Conservation (phyloP, 495 filamentous ascomycete species). For the Lasiosphaeria ovina region DNA sequence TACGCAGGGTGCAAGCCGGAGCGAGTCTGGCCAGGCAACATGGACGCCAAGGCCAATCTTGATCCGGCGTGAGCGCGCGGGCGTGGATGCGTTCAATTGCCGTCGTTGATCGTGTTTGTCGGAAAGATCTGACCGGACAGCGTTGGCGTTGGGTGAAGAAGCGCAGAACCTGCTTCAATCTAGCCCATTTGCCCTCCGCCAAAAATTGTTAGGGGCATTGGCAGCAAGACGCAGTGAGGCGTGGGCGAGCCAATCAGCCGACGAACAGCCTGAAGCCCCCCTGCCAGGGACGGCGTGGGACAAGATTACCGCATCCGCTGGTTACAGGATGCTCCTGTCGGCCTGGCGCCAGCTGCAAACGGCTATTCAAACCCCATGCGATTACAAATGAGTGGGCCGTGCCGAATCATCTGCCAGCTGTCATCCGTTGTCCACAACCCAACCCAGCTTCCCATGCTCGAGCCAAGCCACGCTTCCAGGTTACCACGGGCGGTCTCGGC, state of each 20-base stretch:
- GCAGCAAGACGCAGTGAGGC: neutral
- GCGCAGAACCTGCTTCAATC: neutral
- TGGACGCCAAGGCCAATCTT: neutral
- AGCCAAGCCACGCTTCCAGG: too few relatives aligned
- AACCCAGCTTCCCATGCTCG: too few relatives aligned
- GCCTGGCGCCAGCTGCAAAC: too few relatives aligned
- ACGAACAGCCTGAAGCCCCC: neutral
- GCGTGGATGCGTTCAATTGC: constrained; percentile 2
- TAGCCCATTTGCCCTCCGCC: neutral
- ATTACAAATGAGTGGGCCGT: too few relatives aligned
- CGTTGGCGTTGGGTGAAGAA: neutral
- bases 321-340: too few relatives aligned
- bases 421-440: too few relatives aligned
- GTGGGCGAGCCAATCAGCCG: neutral
- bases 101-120: neutral
- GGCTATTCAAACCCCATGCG: too few relatives aligned
- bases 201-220: neutral
- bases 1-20: neutral
- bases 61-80: neutral
- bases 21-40: neutral
- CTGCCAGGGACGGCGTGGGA: neutral
- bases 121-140: neutral
- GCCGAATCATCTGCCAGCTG: too few relatives aligned
- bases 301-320: neutral
- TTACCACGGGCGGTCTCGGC: too few relatives aligned